A percentile compares a stretch with the other conserved stretches of the same genome.
Conservation (phyloP, 495 filamentous ascomycete genomes). For the Articulospora tetracladia region DNA sequence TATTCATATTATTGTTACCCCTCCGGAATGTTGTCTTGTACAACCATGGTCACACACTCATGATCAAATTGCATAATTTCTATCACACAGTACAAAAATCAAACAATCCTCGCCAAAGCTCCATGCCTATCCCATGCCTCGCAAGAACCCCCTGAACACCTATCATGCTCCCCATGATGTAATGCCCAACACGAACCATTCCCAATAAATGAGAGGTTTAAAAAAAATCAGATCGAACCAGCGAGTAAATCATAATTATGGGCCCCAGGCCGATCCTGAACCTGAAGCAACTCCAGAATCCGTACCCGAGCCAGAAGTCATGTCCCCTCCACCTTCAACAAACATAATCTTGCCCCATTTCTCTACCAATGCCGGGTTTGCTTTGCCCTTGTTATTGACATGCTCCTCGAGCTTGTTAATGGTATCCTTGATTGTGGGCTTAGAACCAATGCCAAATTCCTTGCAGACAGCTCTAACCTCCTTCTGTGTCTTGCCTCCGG, state of each 20-base stretch:
- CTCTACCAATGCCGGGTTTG: background rate
- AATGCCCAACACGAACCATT: background rate
- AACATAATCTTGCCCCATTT: conserved; percentile 6
- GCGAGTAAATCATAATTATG: background rate
- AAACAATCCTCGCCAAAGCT: background rate
- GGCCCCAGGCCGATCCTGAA: too few relatives aligned
- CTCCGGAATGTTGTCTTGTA: too few relatives aligned
- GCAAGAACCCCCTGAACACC: background rate
- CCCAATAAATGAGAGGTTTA: background rate
- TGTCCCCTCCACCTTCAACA: background rate
- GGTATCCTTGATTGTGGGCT: conserved; percentile 8
- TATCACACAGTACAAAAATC: background rate
- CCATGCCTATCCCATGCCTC: background rate
- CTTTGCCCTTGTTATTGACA: conserved; percentile 16
- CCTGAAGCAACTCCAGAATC: background rate
- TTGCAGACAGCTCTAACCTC: conserved; percentile 13
- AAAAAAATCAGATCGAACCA: background rate
- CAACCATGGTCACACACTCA: too few relatives aligned
- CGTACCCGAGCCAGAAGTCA: background rate
- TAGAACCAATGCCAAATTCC: conserved; percentile 11
- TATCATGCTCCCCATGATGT: background rate
- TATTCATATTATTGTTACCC: too few relatives aligned
- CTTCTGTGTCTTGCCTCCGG: conserved; percentile 5
- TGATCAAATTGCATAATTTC: background rate
- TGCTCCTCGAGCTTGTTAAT: conserved; percentile 11